Percentiles rank a stretch among this genome's conserved stretches.
Evolutionary conservation across 768 basidiomycete species (phyloP).

Genomic region (Coprinopsis sp.): DNA sequence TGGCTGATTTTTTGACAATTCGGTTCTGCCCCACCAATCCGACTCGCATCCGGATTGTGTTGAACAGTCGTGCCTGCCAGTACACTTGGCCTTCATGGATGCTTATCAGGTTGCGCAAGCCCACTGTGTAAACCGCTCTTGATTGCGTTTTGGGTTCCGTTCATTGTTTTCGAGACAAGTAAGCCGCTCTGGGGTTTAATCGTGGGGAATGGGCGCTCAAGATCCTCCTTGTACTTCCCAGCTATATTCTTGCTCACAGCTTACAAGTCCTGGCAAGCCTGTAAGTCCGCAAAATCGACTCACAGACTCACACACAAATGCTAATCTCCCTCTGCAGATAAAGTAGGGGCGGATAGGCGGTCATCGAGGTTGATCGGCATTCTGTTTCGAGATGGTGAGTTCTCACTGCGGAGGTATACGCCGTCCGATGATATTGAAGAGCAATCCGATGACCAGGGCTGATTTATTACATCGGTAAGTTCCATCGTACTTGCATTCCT

Average conservation of each 20-base stretch:
- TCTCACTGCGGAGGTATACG: neutral
- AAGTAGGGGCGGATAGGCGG: neutral
- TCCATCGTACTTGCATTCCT: neutral
- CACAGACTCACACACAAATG: neutral
- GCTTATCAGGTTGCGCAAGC: conserved; percentile 19
- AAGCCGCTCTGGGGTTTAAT: neutral
- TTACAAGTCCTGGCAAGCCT: conserved; percentile 18
- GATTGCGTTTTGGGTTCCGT: conserved; percentile 20
- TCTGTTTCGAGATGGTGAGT: conserved; percentile 15
- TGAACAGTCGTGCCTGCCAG: conserved; percentile 15
- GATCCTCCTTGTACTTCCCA: neutral
- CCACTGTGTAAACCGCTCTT: conserved; percentile 17
- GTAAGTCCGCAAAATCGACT: conserved; percentile 9
- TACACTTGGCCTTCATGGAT: conserved; percentile 15
- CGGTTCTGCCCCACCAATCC: too few species aligned
- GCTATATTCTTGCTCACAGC: conserved; percentile 19
- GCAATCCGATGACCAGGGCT: conserved; percentile 13
- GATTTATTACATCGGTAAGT: conserved; percentile 25
- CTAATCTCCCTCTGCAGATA: neutral
- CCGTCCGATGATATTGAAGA: neutral
- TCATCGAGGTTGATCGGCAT: conserved; percentile 3
- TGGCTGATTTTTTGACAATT: too few species aligned
- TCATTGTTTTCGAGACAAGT: conserved; percentile 20
- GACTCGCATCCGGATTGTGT: too few species aligned
- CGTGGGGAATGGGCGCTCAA: neutral